Evolutionary conservation across 331 rosid genomes (phyloP).

Genomic region (Spiraea crenata): DNA sequence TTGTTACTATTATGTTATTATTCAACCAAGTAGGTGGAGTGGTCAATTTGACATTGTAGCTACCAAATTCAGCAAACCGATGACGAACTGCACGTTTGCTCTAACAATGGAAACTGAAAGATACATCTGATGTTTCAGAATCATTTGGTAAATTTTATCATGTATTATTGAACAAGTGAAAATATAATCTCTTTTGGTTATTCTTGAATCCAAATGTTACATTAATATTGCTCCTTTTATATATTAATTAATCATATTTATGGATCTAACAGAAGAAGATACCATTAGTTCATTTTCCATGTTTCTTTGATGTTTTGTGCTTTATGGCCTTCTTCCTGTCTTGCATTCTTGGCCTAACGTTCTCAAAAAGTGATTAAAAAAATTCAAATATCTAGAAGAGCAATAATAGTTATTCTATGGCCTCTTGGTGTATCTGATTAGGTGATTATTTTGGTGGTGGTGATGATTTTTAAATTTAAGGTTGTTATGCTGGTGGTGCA

Average conservation of each 20-base stretch:
- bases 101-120: neutral
- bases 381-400: neutral
- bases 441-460: neutral
- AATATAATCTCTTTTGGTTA: too few relatives aligned
- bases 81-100: constrained; percentile 8
- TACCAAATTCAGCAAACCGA: constrained; percentile 2
- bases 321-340: constrained; percentile 3
- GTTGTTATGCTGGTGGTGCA: neutral
- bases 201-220: neutral
- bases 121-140: too few relatives aligned
- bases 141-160: too few relatives aligned
- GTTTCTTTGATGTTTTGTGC: neutral
- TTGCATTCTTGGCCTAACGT: neutral
- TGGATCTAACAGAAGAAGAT: neutral
- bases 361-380: neutral
- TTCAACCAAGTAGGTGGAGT: neutral
- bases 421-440: neutral
- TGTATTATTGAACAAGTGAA: too few relatives aligned
- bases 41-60: constrained; percentile 17
- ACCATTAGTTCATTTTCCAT: neutral
- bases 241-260: neutral
- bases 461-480: neutral
- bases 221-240: neutral
- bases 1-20: neutral
- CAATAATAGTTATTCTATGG: neutral